These are phyloP conservation scores for Trematosphaeria pertusa DNA, from an alignment of 2,329 filamentous ascomycete species.

Conservation along the genomic window DNA sequence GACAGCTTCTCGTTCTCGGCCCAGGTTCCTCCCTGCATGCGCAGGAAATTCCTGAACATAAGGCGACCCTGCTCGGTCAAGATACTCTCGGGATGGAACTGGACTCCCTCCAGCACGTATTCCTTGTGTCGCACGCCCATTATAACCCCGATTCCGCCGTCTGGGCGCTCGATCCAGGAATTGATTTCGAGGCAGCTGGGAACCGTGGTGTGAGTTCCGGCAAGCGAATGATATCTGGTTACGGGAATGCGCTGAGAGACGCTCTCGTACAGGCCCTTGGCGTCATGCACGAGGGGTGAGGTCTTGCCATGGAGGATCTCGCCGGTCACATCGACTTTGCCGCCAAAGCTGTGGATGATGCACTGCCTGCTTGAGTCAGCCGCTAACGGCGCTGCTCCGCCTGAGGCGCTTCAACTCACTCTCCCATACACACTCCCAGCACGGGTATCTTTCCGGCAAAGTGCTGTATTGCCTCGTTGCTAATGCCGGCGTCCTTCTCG, in stretches of 20 bases:
- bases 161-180: slow-evolving; percentile 82
- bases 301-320: slow-evolving; percentile 99
- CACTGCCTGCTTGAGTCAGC: slow-evolving; percentile 70
- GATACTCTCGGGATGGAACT: slow-evolving; percentile 98
- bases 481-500: slow-evolving; percentile 87
- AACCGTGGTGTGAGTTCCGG: slow-evolving; percentile 86
- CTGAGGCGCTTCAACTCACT: too few species aligned
- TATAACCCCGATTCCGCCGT: slow-evolving; percentile 83
- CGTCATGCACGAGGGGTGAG: slow-evolving; percentile 86
- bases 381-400: too few species aligned
- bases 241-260: slow-evolving; percentile 82
- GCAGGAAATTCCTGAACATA: slow-evolving; percentile 93
- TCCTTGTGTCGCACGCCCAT: slow-evolving; percentile 97
- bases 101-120: slow-evolving; percentile 90
- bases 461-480: slow-evolving; percentile 86
- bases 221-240: slow-evolving; percentile 94
- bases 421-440: slow-evolving; percentile 98
- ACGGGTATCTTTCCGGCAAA: slow-evolving; percentile 95
- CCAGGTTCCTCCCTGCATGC: slow-evolving; percentile 91
- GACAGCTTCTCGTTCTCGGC: slow-evolving; percentile 71
- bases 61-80: slow-evolving; percentile 84
- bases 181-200: slow-evolving; percentile 87
- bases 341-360: slow-evolving; percentile 93
- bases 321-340: slow-evolving; percentile 87
- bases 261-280: slow-evolving; percentile 88